These are phyloP conservation scores for Vanilla planifolia DNA, from an alignment of 106 monocot species.

Conservation along the genomic window DNA sequence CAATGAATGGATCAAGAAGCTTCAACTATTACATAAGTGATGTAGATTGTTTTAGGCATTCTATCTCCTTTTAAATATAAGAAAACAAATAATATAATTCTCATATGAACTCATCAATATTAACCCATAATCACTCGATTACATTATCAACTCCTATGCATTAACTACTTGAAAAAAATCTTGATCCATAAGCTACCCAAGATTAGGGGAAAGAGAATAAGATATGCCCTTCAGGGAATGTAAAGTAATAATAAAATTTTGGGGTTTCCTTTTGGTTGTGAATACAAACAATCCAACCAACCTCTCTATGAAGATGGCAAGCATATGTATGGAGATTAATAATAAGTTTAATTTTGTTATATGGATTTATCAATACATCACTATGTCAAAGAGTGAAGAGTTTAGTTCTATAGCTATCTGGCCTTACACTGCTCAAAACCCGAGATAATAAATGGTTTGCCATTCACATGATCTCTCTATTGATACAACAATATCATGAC, in stretches of 20 bases:
- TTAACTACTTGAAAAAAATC: constrained; percentile 11
- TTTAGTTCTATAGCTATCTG: no score
- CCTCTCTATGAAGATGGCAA: constrained; percentile 37
- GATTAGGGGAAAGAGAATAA: constrained; percentile 40
- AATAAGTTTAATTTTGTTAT: constrained; percentile 12
- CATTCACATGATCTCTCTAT: no score
- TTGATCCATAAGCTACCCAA: constrained; percentile 57
- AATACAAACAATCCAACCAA: constrained; percentile 39
- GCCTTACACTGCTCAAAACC: no score
- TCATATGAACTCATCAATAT: constrained; percentile 41
- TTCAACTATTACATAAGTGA: constrained; percentile 41
- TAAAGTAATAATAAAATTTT: constrained; percentile 19
- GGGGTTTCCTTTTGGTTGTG: constrained; percentile 14
- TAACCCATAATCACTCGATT: constrained; percentile 39
- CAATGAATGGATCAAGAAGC: constrained; percentile 82
- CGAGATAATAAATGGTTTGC: no score
- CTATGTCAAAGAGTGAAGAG: not conserved
- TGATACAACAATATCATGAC: not conserved
- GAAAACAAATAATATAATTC: constrained; percentile 39
- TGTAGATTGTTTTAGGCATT: constrained; percentile 7
- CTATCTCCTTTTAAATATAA: constrained; percentile 28
- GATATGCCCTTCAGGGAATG: constrained; percentile 21
- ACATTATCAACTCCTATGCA: constrained; percentile 10
- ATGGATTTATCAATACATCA: not conserved
- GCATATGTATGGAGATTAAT: constrained; percentile 49